These are phyloP conservation scores for Cyberlindnera lachancei DNA, from an alignment of 805 yeast genomes.

Conservation along the genomic window DNA sequence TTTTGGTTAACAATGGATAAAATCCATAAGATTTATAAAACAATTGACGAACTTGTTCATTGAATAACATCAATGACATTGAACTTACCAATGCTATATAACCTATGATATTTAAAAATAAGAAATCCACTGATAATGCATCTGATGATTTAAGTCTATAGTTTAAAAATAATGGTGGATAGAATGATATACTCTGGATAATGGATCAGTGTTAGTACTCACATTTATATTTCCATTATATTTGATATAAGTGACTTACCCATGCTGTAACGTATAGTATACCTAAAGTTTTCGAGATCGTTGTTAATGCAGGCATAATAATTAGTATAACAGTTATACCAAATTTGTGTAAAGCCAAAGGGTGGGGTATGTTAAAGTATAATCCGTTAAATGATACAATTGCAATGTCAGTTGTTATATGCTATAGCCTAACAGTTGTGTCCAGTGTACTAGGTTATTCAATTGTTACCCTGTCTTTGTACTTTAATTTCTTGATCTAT, in stretches of 20 bases:
- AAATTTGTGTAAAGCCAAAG: no score
- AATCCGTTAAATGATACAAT: no score
- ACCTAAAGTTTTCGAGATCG: conserved; percentile 24
- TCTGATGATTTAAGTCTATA: conserved; percentile 34
- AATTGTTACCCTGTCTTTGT: no score
- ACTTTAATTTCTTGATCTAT: no score
- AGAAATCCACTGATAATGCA: conserved; percentile 43
- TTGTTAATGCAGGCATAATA: no score
- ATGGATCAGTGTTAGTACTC: conserved; percentile 16
- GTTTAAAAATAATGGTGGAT: conserved; percentile 40
- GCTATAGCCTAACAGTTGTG: no score
- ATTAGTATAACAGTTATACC: no score
- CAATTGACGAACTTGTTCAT: conserved; percentile 24
- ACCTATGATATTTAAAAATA: conserved; percentile 39
- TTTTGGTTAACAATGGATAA: conserved; percentile 33
- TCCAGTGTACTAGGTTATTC: no score
- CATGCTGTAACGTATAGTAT: conserved; percentile 32
- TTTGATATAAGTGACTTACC: conserved; percentile 19
- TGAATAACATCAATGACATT: conserved; percentile 34
- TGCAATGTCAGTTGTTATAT: no score
- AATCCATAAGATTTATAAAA: conserved; percentile 26
- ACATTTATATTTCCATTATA: neutral
- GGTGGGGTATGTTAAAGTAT: no score
- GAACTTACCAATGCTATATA: conserved; percentile 37
- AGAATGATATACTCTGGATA: conserved; percentile 38